phyloP scores from a whole-genome alignment of 1,284 basidiomycete species.

The Fomitopsis pinicola region DNA sequence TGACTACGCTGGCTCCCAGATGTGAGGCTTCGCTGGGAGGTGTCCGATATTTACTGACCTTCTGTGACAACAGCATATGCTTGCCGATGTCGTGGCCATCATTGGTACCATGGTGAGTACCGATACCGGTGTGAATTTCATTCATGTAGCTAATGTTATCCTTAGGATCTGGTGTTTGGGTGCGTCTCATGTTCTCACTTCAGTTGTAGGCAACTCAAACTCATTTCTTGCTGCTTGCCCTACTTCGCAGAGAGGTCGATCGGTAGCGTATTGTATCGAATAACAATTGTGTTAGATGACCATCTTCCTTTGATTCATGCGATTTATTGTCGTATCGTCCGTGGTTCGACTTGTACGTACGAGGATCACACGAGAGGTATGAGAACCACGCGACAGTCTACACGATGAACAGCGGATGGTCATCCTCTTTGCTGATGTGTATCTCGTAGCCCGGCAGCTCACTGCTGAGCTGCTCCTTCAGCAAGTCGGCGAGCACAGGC shows the following conservation, averaged over 20 bases:
- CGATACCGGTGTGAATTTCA: not conserved
- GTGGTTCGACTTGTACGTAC: no score
- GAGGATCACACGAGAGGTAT: no score
- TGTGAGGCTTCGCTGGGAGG: conserved; percentile 35
- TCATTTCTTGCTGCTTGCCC: not conserved
- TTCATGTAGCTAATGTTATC: conserved; percentile 15
- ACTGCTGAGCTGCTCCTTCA: conserved; percentile 47
- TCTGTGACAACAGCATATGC: conserved; percentile 61
- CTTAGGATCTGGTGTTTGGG: conserved; percentile 73
- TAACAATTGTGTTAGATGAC: not conserved
- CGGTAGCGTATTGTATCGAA: conserved; percentile 26
- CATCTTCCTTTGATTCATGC: not conserved
- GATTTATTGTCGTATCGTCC: not conserved
- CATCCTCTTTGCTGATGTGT: conserved; percentile 51
- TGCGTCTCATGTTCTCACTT: conserved; percentile 36
- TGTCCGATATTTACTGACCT: conserved; percentile 21
- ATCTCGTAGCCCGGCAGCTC: conserved; percentile 35
- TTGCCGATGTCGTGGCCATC: conserved; percentile 89
- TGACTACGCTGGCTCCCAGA: conserved; percentile 34
- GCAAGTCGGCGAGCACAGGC: conserved; percentile 57
- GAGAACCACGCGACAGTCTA: not conserved
- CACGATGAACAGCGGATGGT: conserved; percentile 47
- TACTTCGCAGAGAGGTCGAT: conserved; percentile 36
- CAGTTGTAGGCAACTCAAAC: not conserved
- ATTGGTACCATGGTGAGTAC: conserved; percentile 87